Percentiles rank a stretch among this genome's conserved stretches.
Evolutionary conservation across 805 yeast genomes (phyloP).

Genomic region (Candida nonsorbophila): DNA sequence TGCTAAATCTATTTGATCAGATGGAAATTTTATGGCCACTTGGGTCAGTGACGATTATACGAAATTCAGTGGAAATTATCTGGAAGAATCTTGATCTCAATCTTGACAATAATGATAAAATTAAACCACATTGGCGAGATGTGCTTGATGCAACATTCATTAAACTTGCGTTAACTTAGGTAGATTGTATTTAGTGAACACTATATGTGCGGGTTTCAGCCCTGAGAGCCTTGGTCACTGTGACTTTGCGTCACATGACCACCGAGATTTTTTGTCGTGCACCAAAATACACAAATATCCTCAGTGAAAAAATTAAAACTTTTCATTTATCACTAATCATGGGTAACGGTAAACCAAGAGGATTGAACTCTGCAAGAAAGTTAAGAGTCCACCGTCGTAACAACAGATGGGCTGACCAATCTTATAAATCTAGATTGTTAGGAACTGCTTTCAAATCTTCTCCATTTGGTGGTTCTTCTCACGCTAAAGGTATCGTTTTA

Average conservation of each 20-base stretch:
- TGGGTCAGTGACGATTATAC: conserved; percentile 13
- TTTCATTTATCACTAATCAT: conserved; percentile 44
- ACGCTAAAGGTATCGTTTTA: conserved; percentile 99
- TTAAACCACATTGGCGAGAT: no score
- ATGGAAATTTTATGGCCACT: conserved; percentile 20
- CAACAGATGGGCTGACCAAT: conserved; percentile 99
- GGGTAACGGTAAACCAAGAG: conserved; percentile 99
- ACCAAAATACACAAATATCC: conserved; percentile 1
- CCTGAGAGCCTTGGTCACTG: conserved; percentile 2
- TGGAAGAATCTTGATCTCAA: conserved; percentile 21
- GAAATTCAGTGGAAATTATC: conserved; percentile 16
- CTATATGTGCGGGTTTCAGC: conserved; percentile 2
- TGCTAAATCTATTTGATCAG: conserved; percentile 11
- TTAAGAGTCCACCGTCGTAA: conserved; percentile 99
- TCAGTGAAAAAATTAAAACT: no score
- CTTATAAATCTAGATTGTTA: conserved; percentile 97
- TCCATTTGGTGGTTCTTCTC: conserved; percentile 99
- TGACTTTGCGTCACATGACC: conserved; percentile 3
- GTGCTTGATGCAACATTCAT: conserved; percentile 14
- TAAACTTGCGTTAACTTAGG: conserved; percentile 19
- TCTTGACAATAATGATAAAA: conserved; percentile 11
- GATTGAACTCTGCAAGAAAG: conserved; percentile 99
- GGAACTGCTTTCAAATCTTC: conserved; percentile 99
- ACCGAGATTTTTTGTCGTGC: conserved; percentile 4
- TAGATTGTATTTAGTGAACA: no score